Percentiles rank a stretch among this genome's conserved stretches.
These are phyloP conservation scores for Pythium coloratum DNA, from an alignment of 352 stramenopile species.

Conservation along the genomic window DNA sequence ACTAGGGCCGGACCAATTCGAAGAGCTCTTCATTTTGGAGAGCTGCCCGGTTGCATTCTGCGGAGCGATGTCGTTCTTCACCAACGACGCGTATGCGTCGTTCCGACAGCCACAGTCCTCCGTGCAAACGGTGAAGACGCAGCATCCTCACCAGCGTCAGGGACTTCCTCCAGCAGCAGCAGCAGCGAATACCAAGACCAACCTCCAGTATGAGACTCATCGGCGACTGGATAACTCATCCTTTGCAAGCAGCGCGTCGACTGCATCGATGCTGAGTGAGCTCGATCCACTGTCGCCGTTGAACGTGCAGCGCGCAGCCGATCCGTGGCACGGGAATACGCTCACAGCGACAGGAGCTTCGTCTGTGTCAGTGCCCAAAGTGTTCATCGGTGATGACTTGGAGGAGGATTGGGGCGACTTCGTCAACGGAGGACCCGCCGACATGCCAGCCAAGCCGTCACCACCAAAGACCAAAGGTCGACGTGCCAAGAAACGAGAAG, in stretches of 20 bases:
- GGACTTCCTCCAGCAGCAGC: neutral
- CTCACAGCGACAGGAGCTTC: conserved; percentile 20
- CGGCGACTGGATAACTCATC: conserved; percentile 30
- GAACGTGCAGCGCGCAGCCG: conserved; percentile 44
- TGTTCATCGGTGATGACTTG: conserved; percentile 33
- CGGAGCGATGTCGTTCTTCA: conserved; percentile 43
- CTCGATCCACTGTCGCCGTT: conserved; percentile 51
- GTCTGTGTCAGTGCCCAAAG: conserved; percentile 34
- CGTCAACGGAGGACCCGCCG: conserved; percentile 31
- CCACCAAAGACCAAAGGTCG: conserved; percentile 4
- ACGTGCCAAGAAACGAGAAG: conserved; percentile 7
- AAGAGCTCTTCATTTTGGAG: neutral
- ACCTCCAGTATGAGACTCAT: neutral
- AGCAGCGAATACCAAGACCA: neutral
- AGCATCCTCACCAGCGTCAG: neutral
- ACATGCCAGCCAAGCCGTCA: neutral
- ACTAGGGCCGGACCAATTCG: neutral
- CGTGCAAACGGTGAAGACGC: conserved; percentile 5
- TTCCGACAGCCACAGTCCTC: conserved; percentile 27
- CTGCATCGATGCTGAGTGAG: conserved; percentile 38
- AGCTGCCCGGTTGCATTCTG: neutral
- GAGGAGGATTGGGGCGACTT: conserved; percentile 70
- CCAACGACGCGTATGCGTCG: conserved; percentile 37
- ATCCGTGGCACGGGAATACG: conserved; percentile 55
- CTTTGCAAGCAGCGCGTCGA: conserved; percentile 35